phyloP scores from a whole-genome alignment of 2,329 filamentous ascomycete genomes.

The Tolypocladium inflatum region DNA sequence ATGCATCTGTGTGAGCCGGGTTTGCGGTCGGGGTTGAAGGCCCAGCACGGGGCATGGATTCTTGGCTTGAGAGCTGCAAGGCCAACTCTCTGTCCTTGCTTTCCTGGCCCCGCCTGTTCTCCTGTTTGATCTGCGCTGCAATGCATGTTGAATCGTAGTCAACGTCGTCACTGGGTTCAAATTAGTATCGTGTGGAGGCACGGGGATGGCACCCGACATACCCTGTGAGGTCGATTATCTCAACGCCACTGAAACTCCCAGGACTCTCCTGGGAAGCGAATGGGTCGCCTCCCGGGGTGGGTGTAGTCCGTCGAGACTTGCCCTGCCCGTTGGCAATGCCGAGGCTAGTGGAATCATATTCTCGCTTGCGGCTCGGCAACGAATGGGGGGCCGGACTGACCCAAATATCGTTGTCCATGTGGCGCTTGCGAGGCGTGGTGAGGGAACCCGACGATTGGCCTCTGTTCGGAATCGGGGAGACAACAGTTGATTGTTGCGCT shows the following conservation, averaged over 20 bases:
- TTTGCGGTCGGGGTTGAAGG: not conserved
- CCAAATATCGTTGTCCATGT: slow-evolving; percentile 1
- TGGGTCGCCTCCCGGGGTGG: slow-evolving; percentile 3
- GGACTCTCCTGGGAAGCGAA: not conserved
- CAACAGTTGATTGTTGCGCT: not conserved
- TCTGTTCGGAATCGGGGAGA: not conserved
- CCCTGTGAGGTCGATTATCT: slow-evolving; percentile 34
- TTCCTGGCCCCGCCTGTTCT: slow-evolving; percentile 20
- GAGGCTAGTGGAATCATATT: slow-evolving; percentile 10
- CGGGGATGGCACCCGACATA: slow-evolving; percentile 10
- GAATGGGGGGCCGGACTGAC: slow-evolving; percentile 9
- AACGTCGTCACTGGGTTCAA: slow-evolving; percentile 20
- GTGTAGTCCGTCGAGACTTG: slow-evolving; percentile 26
- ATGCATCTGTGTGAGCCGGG: slow-evolving; percentile 2
- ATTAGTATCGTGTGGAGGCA: slow-evolving; percentile 6
- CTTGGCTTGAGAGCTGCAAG: slow-evolving; percentile 14
- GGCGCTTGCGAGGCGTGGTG: slow-evolving; percentile 9
- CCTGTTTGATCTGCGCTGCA: slow-evolving; percentile 24
- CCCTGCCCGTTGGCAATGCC: slow-evolving; percentile 5
- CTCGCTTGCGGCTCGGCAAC: slow-evolving; percentile 20
- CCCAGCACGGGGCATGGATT: slow-evolving; percentile 2
- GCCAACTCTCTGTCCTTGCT: slow-evolving; percentile 18
- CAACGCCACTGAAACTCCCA: slow-evolving; percentile 7
- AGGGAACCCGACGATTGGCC: slow-evolving; percentile 7
- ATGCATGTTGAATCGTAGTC: slow-evolving; percentile 16